A percentile compares a stretch with the other conserved stretches of the same genome.
Evolutionary conservation across 352 stramenopile species (phyloP).

Genomic region (Globisporangium iwayamae): DNA sequence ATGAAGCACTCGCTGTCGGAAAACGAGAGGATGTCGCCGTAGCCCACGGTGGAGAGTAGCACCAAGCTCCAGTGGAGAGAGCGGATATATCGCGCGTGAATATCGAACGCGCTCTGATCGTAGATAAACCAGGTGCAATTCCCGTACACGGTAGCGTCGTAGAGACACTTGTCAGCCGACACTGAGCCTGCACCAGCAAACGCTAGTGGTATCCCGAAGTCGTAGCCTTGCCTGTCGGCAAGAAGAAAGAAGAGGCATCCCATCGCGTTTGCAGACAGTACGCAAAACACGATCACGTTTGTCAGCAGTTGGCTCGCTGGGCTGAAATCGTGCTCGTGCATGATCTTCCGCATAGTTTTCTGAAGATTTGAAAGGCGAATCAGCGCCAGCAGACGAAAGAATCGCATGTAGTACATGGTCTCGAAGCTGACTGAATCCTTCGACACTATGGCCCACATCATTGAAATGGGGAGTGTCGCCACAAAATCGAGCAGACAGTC

Average conservation of each 20-base stretch:
- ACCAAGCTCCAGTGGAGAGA: slow-evolving; percentile 74
- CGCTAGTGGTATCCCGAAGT: neutral
- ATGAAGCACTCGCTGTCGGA: slow-evolving; percentile 28
- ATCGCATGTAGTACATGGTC: slow-evolving; percentile 19
- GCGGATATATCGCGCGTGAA: slow-evolving; percentile 56
- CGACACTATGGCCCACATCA: slow-evolving; percentile 17
- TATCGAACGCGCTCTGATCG: slow-evolving; percentile 53
- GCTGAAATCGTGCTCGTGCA: slow-evolving; percentile 24
- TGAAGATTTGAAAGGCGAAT: slow-evolving; percentile 13
- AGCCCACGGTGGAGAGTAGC: slow-evolving; percentile 64
- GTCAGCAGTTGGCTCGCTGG: slow-evolving; percentile 22
- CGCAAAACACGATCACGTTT: slow-evolving; percentile 14
- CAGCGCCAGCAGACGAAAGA: slow-evolving; percentile 21
- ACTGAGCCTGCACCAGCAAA: slow-evolving; percentile 26
- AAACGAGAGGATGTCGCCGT: slow-evolving; percentile 65
- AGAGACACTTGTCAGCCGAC: slow-evolving; percentile 35
- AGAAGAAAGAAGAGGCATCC: slow-evolving; percentile 25
- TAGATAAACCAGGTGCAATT: slow-evolving; percentile 78
- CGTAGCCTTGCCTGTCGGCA: slow-evolving; percentile 13
- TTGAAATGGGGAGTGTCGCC: slow-evolving; percentile 17
- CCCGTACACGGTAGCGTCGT: slow-evolving; percentile 38
- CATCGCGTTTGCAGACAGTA: slow-evolving; percentile 14
- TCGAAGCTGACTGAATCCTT: slow-evolving; percentile 21
- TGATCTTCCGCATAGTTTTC: slow-evolving; percentile 27
- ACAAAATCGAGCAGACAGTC: slow-evolving; percentile 16